Evolutionary conservation across 2,329 filamentous ascomycete genomes (phyloP), one percentile per base, ranked within the genome.

Genomic region (Exutisphaerella laricina): DNA sequence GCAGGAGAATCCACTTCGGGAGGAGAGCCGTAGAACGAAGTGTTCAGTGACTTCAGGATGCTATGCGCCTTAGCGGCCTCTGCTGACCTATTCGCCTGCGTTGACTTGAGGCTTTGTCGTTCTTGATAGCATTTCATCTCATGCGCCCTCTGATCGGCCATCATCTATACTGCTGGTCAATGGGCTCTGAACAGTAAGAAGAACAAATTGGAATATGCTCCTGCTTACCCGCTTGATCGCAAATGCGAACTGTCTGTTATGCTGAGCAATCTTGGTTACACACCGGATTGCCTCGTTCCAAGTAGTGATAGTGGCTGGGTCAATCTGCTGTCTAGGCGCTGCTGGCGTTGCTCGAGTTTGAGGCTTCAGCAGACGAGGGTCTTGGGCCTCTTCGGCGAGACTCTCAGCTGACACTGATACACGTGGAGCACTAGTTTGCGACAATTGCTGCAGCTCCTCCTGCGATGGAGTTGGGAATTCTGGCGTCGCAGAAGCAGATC

Each of bases 81-180:
- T 1, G 44, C 46, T 13, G 55, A 47, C 37, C 61, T 50, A 16
- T 50, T 57, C 30, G 54, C 54, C 32, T 62, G 59, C 1, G 45
- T 50, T n/a, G 58, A 53, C 49, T 65, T 65, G 20, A 65, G 40
- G 12, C 53, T 55, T 47, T 62, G 61, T 22, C 60, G 49, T 32
- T 60, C 60, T 10, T 45, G 49, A 31, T 61, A 63, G 71, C 81
- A 85, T 51, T 77, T 72, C 50, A 70, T 70, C 51, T 84, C 79
- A 53, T 84, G 75, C 29, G 72, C 70, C 54, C 79, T 73, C 59
- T 85, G 80, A 30, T 78, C 72, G 41, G 71, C 70, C 46, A 84
- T 82, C 61, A 85, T 69, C 64, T 79, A 48, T 3, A 38, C 31
- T 16, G 26, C 26, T 38, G 53, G 58, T 56, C 43, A 56, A 60